These are phyloP conservation scores for Phytophthora ohioensis DNA, from an alignment of 352 stramenopile genomes.

Conservation along the genomic window DNA sequence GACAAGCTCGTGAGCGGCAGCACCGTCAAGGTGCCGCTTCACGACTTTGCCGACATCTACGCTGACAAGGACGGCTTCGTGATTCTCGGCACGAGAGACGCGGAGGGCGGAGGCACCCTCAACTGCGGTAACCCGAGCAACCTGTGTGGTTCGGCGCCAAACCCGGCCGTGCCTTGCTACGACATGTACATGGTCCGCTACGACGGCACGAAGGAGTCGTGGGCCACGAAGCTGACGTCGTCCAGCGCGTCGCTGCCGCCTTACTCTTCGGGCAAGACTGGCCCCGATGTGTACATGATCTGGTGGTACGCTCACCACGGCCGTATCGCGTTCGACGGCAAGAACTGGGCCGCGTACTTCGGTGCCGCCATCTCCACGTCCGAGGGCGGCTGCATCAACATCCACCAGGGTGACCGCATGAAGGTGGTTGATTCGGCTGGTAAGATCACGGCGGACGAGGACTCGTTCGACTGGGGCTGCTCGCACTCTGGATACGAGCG, in stretches of 20 bases:
- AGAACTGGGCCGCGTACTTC: slow-evolving; percentile 74
- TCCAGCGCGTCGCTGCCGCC: slow-evolving; percentile 60
- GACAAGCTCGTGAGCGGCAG: slow-evolving; percentile 56
- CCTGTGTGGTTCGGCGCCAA: slow-evolving; percentile 52
- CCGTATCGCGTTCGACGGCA: slow-evolving; percentile 64
- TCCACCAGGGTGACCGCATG: slow-evolving; percentile 77
- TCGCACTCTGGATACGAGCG: slow-evolving; percentile 71
- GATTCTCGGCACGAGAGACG: slow-evolving; percentile 57
- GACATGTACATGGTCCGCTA: slow-evolving; percentile 72
- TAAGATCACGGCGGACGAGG: slow-evolving; percentile 44
- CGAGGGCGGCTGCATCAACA: slow-evolving; percentile 69
- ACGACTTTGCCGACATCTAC: slow-evolving; percentile 69
- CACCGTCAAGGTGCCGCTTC: slow-evolving; percentile 44
- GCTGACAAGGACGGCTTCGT: slow-evolving; percentile 66
- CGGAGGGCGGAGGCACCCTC: slow-evolving; percentile 59
- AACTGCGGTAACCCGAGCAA: slow-evolving; percentile 70
- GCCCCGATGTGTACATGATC: slow-evolving; percentile 68
- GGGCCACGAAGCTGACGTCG: slow-evolving; percentile 65
- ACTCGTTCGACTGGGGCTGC: slow-evolving; percentile 68
- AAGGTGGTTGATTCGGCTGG: slow-evolving; percentile 61
- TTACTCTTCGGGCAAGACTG: slow-evolving; percentile 58
- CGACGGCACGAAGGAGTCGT: slow-evolving; percentile 57
- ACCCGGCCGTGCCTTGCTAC: slow-evolving; percentile 54
- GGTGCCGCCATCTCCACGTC: slow-evolving; percentile 64
- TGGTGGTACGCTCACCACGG: slow-evolving; percentile 79